Evolutionary conservation across 352 stramenopile species (phyloP), one percentile per base, ranked within the genome.

Genomic region (Phytophthora ohioensis): DNA sequence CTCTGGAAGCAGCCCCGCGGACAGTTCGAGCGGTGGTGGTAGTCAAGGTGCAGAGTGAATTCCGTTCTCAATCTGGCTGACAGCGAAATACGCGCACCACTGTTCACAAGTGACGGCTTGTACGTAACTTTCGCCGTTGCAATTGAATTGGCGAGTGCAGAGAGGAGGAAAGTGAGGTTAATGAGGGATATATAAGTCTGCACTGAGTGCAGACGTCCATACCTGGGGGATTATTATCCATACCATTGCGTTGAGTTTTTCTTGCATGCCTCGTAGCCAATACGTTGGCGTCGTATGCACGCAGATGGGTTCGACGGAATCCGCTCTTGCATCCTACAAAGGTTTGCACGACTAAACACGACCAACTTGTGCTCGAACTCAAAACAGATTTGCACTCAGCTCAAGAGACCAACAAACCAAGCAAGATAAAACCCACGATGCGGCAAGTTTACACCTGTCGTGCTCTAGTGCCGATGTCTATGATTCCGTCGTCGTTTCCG

Each of bases 401-500:
- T 27, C 21, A 27, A 27, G 1, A 21, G 17, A 48, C 27, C 32
- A 47, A 64, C 56, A 39, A n/a, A 47, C 41, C 41, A 47, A 47
- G 13, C 27, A 30, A n/a, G 27, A 47, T 12, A 30, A n/a, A 47
- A 47, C 41, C 41, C 21, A 27, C 1, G 21, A 27, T 27, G 21
- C 21, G 21, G 4, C 12, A 21, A 27, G 7, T 45, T 45, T 45
- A 9, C 39, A 11, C 13, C 39, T 45, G 12, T 34, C 10, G 12
- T 32, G 31, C 42, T 48, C 38, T 78, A 69, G 31, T 72, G 80
- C 52, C 78, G 84, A 45, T 69, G 73, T 48, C 78, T 79, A 57
- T 74, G 81, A 58, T 79, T 92, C 31, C 67, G 77, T 68, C 51
- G 62, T 42, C 51, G 62, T 27, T 62, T 71, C 15, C 68, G 78